phyloP scores from a whole-genome alignment of 495 filamentous ascomycete species.

The Usnea hakonensis region DNA sequence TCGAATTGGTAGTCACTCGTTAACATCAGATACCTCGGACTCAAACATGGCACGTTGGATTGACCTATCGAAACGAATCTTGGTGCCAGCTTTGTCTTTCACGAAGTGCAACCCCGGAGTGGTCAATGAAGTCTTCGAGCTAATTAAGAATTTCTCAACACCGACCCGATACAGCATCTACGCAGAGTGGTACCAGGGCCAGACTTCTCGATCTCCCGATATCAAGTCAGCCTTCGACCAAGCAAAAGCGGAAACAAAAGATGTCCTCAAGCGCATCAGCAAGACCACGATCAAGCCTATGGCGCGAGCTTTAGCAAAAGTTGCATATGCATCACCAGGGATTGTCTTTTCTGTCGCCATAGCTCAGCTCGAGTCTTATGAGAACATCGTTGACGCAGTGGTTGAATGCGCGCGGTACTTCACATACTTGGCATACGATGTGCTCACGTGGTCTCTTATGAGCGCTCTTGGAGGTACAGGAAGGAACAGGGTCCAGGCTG shows the following conservation, averaged over 20 bases:
- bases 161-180: conserved; percentile 79
- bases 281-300: conserved; percentile 76
- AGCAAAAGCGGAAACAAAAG: conserved; percentile 67
- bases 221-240: conserved; percentile 72
- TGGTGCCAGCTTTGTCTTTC: conserved; percentile 79
- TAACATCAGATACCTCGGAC: conserved; percentile 60
- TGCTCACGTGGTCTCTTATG: conserved; percentile 81
- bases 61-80: conserved; percentile 68
- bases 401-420: conserved; percentile 92
- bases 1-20: conserved; percentile 69
- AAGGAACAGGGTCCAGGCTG: conserved; percentile 69
- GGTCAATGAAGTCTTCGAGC: conserved; percentile 73
- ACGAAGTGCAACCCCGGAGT: conserved; percentile 73
- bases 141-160: conserved; percentile 72
- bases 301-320: conserved; percentile 79
- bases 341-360: conserved; percentile 83
- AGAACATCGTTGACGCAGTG: conserved; percentile 84
- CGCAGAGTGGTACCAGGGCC: conserved; percentile 79
- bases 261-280: conserved; percentile 75
- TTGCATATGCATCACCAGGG: conserved; percentile 79
- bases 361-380: conserved; percentile 80
- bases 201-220: conserved; percentile 65
- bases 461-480: conserved; percentile 67
- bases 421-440: conserved; percentile 84
- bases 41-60: conserved; percentile 66